Base-by-base conservation (phyloP, 2,329 filamentous ascomycete species). In the Aciculosporium take region DNA sequence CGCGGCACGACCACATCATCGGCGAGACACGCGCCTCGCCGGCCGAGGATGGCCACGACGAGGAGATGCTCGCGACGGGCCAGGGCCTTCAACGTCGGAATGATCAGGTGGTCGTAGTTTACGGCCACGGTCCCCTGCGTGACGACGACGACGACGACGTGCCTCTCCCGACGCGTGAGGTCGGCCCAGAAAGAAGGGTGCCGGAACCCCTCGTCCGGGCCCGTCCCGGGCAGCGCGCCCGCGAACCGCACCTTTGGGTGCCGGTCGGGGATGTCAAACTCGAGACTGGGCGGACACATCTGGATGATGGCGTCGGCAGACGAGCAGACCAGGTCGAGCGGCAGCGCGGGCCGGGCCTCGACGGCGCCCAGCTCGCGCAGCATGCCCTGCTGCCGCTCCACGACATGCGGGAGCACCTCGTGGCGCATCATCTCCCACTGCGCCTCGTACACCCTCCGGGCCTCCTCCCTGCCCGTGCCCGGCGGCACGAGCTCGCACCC, bases 101-200 rank as follows among this genome's bases (percentile, higher is more conserved):
- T 46, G 12, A 72, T 48, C 3, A 74, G 58, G 23, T 69, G 55
- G 7, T 49, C 48, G 42, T 62, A 62, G 17, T 64, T 51, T 17
- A 49, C 47, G 7, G 57, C 59, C 3, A 67, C 48, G 3, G 69
- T 73, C 4, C 69, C 69, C 47, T 72, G 69, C 1, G 62, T 59
- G 5, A 72, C 66, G 17, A 62, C 56, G 5, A 72, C 66, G 17
- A 62, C 56, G 5, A 73, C 53, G 20, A 73, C 46, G 39, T 60
- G 62, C 42, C 62, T 65, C 17, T 58, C 46, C 0, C 48, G 51
- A 36, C 34, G n/a, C 3, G 15, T 34, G 6, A 43, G 24, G 4
- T 43, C 30, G 4, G 32, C 17, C 41, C 41, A 43, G 31, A 43
- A 43, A 5, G 30, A 7, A 4, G 41, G 41, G 7, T n/a, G 17